A percentile compares a stretch with the other conserved stretches of the same genome.
Conservation (phyloP, 345 rosid species). For the Nephelium lappaceum region DNA sequence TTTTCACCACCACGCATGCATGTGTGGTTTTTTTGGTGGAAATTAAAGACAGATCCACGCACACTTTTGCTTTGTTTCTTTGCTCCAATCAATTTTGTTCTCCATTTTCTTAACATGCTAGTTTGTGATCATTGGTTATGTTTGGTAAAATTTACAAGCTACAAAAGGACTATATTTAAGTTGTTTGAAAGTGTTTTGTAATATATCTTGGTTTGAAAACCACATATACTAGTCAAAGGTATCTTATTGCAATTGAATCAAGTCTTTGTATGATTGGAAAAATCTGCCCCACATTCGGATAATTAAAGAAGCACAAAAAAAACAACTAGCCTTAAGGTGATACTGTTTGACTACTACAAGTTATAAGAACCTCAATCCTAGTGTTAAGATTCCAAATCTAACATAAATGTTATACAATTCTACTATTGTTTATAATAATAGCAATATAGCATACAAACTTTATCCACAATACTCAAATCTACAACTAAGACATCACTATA, state of each 20-base stretch:
- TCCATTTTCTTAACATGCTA: slow-evolving; percentile 6
- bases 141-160: not conserved
- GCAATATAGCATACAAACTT: no score
- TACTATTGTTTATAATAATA: no score
- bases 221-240: not conserved
- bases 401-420: no score
- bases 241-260: not conserved
- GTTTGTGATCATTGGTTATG: not conserved
- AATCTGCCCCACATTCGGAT: not conserved
- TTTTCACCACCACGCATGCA: not conserved
- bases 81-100: slow-evolving; percentile 1
- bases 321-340: no score
- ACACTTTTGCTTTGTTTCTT: slow-evolving; percentile 17
- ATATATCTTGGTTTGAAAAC: not conserved
- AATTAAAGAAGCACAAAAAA: not conserved
- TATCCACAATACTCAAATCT: no score
- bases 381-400: no score
- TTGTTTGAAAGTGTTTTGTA: not conserved
- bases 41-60: not conserved
- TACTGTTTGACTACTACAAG: no score
- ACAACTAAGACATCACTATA: no score
- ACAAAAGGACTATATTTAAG: not conserved
- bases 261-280: not conserved
- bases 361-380: no score
- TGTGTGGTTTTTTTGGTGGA: slow-evolving; percentile 14